These are phyloP conservation scores for Tetrahymena borealis DNA, from an alignment of 73 alveolate genomes.

Conservation along the genomic window DNA sequence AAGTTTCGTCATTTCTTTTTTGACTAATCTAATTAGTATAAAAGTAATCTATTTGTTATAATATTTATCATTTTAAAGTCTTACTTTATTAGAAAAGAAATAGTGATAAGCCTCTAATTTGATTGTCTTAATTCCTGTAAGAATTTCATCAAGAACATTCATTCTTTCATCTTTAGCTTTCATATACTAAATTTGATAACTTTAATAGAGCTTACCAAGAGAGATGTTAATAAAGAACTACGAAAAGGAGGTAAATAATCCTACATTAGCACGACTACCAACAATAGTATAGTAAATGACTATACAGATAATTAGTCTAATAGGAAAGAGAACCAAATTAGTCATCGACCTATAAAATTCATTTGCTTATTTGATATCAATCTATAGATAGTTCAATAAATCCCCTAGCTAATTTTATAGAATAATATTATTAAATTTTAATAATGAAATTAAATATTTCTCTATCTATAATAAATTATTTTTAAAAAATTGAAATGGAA, in stretches of 20 bases:
- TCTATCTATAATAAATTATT: no score
- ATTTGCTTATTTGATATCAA: conserved; percentile 39
- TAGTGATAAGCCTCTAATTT: conserved; percentile 31
- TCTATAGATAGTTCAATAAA: conserved; percentile 39
- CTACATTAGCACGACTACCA: conserved; percentile 38
- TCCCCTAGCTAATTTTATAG: conserved; percentile 6
- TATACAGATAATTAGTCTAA: conserved; percentile 34
- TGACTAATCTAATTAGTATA: neutral
- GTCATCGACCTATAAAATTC: conserved; percentile 27
- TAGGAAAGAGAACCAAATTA: conserved; percentile 31
- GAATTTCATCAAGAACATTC: conserved; percentile 36
- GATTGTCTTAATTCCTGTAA: conserved; percentile 45
- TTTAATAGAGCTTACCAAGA: conserved; percentile 22
- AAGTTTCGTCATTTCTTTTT: neutral
- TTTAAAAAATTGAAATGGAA: no score
- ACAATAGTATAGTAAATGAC: conserved; percentile 32
- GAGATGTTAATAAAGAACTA: conserved; percentile 19
- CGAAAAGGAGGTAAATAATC: conserved; percentile 27
- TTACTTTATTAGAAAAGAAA: neutral
- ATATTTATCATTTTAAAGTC: neutral
- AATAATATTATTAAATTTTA: neutral
- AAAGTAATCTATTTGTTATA: neutral
- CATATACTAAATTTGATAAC: conserved; percentile 40
- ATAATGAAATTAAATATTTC: no score
- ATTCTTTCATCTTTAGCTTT: conserved; percentile 57